A percentile compares a stretch with the other conserved stretches of the same genome.
Conservation (phyloP, 2,329 filamentous ascomycete species). For the Clonostachys solani region DNA sequence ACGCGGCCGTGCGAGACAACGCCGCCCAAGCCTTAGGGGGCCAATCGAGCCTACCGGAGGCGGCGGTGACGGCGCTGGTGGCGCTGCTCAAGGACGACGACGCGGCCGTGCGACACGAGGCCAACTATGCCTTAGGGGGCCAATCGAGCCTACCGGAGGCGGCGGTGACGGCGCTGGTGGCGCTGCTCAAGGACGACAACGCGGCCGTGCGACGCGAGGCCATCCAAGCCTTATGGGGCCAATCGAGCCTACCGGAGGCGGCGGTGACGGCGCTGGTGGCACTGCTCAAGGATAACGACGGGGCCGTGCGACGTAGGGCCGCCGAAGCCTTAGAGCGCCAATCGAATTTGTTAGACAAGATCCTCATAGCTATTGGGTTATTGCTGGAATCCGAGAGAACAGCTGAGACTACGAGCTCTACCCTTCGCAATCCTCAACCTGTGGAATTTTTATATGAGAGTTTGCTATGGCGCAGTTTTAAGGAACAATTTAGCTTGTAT, state of each 20-base stretch:
- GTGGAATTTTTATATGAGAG: background rate
- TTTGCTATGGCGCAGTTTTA: background rate
- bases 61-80: too few species aligned
- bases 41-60: slow-evolving; percentile 2
- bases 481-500: background rate
- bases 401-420: background rate
- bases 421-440: background rate
- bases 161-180: background rate
- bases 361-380: background rate
- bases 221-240: background rate
- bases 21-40: slow-evolving; percentile 1
- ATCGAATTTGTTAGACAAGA: slow-evolving; percentile 1
- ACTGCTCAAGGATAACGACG: background rate
- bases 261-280: background rate
- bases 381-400: background rate
- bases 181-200: background rate
- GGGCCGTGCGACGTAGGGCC: background rate
- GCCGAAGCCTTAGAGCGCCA: slow-evolving; percentile 1
- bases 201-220: background rate
- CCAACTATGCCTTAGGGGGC: background rate
- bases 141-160: background rate
- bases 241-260: background rate
- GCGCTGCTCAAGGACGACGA: too few species aligned
- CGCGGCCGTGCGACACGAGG: background rate
- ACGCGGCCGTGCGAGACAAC: background rate